phyloP scores from a whole-genome alignment of 2,329 filamentous ascomycete species.

The Fusarium heterosporum region DNA sequence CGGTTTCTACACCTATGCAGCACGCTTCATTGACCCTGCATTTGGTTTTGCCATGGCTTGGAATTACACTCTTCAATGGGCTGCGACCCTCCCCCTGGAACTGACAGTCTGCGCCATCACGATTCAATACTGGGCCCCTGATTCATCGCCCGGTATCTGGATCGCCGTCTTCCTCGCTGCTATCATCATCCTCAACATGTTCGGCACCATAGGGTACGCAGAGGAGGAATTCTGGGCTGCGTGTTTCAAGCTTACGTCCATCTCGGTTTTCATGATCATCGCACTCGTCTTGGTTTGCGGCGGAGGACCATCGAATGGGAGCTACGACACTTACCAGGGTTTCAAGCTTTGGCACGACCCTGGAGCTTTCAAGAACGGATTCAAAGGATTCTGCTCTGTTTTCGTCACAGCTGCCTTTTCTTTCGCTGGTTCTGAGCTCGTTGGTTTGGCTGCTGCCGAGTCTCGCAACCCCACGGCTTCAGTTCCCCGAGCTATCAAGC shows the following conservation, averaged over 20 bases:
- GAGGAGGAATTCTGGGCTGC: slow-evolving; percentile 69
- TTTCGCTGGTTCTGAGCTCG: slow-evolving; percentile 75
- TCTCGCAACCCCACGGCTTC: slow-evolving; percentile 74
- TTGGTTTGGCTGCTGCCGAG: slow-evolving; percentile 77
- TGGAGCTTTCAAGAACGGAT: slow-evolving; percentile 74
- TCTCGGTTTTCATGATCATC: slow-evolving; percentile 71
- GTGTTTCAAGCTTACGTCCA: slow-evolving; percentile 66
- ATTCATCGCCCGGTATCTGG: slow-evolving; percentile 57
- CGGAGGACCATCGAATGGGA: slow-evolving; percentile 62
- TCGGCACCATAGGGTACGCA: slow-evolving; percentile 65
- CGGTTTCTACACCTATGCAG: slow-evolving; percentile 62
- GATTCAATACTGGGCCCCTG: slow-evolving; percentile 56
- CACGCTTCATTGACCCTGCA: slow-evolving; percentile 63
- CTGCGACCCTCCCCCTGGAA: slow-evolving; percentile 58
- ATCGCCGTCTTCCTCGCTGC: slow-evolving; percentile 59
- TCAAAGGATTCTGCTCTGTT: slow-evolving; percentile 75
- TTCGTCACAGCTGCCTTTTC: slow-evolving; percentile 78
- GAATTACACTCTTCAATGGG: slow-evolving; percentile 60
- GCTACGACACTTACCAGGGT: slow-evolving; percentile 59
- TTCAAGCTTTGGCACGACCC: slow-evolving; percentile 52
- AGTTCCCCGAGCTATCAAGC: slow-evolving; percentile 84
- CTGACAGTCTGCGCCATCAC: slow-evolving; percentile 58
- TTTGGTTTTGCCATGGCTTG: slow-evolving; percentile 66
- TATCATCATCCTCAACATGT: slow-evolving; percentile 66
- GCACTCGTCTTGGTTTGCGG: slow-evolving; percentile 69